Percentiles rank a stretch among this genome's conserved stretches.
These are phyloP conservation scores for Umbelopsis ramanniana DNA, from an alignment of 192 early-diverging fungal species.

Conservation along the genomic window DNA sequence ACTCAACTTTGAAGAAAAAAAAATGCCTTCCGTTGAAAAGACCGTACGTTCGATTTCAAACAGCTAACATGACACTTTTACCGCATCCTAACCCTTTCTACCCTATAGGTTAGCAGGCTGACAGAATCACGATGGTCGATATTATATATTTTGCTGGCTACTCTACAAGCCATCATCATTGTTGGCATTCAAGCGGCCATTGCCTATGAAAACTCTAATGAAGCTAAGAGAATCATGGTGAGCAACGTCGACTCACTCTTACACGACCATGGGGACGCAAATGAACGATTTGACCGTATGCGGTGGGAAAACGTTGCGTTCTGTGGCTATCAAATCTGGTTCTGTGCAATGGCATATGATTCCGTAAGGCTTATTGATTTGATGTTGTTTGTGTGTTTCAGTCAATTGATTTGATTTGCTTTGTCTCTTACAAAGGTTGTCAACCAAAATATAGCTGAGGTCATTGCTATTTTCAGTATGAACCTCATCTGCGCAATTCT, in stretches of 20 bases:
- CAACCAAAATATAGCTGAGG: slow-evolving; percentile 45
- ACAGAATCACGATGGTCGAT: slow-evolving; percentile 46
- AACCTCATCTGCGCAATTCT: slow-evolving; percentile 42
- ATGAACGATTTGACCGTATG: slow-evolving; percentile 39
- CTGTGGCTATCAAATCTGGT: slow-evolving; percentile 44
- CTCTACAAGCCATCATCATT: slow-evolving; percentile 37
- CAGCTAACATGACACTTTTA: not conserved
- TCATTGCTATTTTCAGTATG: slow-evolving; percentile 35
- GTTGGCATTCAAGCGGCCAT: slow-evolving; percentile 37
- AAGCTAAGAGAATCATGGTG: slow-evolving; percentile 21
- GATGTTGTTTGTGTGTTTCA: slow-evolving; percentile 1
- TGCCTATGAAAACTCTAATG: slow-evolving; percentile 34
- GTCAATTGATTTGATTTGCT: not conserved
- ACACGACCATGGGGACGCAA: not conserved
- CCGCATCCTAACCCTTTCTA: too few relatives aligned
- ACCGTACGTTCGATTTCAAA: slow-evolving; percentile 21
- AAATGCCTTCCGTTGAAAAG: slow-evolving; percentile 32
- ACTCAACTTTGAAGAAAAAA: too few relatives aligned
- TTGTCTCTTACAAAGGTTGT: slow-evolving; percentile 31
- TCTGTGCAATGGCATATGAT: slow-evolving; percentile 44
- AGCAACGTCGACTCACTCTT: not conserved
- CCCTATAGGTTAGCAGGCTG: slow-evolving; percentile 34
- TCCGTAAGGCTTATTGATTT: slow-evolving; percentile 30
- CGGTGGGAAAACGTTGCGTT: slow-evolving; percentile 50
- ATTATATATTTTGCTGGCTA: slow-evolving; percentile 34